Conservation (phyloP, 106 monocot genomes). For the Vanilla planifolia region DNA sequence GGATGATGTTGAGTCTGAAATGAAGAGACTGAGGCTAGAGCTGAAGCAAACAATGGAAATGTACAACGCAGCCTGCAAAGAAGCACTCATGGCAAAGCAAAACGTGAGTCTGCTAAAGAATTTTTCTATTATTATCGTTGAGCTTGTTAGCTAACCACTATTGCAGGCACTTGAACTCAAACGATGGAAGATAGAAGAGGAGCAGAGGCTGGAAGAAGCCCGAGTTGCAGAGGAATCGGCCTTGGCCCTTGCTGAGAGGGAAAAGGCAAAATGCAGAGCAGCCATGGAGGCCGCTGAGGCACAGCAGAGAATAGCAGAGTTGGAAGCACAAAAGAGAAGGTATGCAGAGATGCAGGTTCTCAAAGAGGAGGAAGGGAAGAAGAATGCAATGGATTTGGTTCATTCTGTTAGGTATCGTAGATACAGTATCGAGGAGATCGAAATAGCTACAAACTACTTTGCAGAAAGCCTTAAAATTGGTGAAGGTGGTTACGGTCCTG, state of each 20-base stretch:
- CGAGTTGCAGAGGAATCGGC: conserved; percentile 44
- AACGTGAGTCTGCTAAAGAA: conserved; percentile 20
- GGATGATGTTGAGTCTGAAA: conserved; percentile 58
- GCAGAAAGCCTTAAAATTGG: conserved; percentile 33
- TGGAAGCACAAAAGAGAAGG: conserved; percentile 54
- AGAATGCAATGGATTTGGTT: conserved; percentile 15
- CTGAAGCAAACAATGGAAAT: conserved; percentile 87
- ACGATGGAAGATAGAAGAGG: conserved; percentile 61
- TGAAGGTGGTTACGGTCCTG: conserved; percentile 54
- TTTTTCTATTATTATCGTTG: neutral
- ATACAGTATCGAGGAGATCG: conserved; percentile 60
- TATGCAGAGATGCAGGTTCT: conserved; percentile 50
- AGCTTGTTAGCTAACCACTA: neutral
- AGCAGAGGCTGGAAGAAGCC: conserved; percentile 41
- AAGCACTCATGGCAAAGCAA: conserved; percentile 69
- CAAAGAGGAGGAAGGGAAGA: conserved; percentile 48
- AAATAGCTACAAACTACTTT: conserved; percentile 44
- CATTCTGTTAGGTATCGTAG: conserved; percentile 36
- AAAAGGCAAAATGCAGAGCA: conserved; percentile 52
- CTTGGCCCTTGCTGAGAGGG: conserved; percentile 41
- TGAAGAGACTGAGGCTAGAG: conserved; percentile 64
- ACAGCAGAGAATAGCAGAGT: conserved; percentile 46
- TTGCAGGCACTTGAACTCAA: conserved; percentile 55
- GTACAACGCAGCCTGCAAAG: conserved; percentile 76
- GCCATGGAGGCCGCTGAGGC: conserved; percentile 63